Base-by-base conservation (phyloP, 78 protist species). In the Tieghemostelium lacteum region DNA sequence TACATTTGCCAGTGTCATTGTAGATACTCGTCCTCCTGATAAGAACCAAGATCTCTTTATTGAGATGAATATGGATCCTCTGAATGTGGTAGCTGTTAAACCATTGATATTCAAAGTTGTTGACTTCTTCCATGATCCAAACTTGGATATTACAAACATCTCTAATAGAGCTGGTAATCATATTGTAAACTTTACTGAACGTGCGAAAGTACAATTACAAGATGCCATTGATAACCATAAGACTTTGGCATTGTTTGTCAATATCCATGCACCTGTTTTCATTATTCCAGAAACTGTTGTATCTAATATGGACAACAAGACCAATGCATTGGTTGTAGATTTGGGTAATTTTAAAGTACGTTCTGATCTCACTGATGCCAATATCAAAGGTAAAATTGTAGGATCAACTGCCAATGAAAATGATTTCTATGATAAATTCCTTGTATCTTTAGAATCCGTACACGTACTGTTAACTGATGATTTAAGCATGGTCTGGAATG, bases 221-320 rank as follows among this genome's bases (percentile, higher is more conserved):
- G 86, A 75, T 26, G 93, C 93, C 22, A 49, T 74, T 3, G 87
- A 73, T 24, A 60, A 42, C n/a, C 93, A 86, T 70, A 86, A 86
- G 64, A 74, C 75, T 3, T 37, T 86, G 33, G 93, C 62, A 12
- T 64, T 86, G 24, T 42, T 39, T 10, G 93, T 86, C 0, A 74
- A 75, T 16, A 74, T 86, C 49, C 87, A 86, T 3, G 93, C 93
- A 1, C 93, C 93, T 36, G 85, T 73, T 14, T 66, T 86, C n/a
- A 45, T 73, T 31, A 6, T 86, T 19, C 93, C 93, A 52, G 91
- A 83, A 37, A 73, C 66, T 69, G 87, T 86, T 7, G 7, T 49
- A 0, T 8, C 16, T 2, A 49, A 75, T 26, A 86, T 34, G 24
- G 71, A 74, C 4, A 54, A 63, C 24, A 58, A 76, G 19, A 60